phyloP scores from a whole-genome alignment of 1,139 yeast species.

The Candida dubliniensis region DNA sequence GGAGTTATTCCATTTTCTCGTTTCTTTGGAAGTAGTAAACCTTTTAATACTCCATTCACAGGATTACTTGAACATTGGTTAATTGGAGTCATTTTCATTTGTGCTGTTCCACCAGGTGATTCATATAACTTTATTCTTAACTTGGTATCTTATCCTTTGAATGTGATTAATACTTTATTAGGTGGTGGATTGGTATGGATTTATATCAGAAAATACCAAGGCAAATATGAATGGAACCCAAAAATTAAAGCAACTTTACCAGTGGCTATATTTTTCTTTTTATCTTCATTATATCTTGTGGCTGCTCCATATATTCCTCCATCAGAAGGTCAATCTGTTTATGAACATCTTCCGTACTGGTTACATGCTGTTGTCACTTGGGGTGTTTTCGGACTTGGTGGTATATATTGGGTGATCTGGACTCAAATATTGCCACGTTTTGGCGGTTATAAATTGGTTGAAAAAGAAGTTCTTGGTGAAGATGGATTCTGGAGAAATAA shows the following conservation, averaged over 20 bases:
- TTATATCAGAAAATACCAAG: constrained; percentile 50
- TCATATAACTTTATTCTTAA: constrained; percentile 50
- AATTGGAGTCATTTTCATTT: constrained; percentile 46
- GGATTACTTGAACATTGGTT: constrained; percentile 66
- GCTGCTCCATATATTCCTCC: constrained; percentile 87
- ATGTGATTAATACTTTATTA: constrained; percentile 49
- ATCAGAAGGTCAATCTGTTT: constrained; percentile 61
- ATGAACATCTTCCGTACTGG: constrained; percentile 70
- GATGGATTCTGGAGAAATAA: constrained; percentile 77
- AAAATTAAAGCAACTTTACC: constrained; percentile 69
- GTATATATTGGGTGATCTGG: constrained; percentile 71
- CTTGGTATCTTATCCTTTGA: constrained; percentile 51
- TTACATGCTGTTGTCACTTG: constrained; percentile 81
- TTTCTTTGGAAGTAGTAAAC: constrained; percentile 44
- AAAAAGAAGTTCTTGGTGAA: constrained; percentile 61
- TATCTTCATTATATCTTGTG: constrained; percentile 69
- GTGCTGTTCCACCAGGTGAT: constrained; percentile 49
- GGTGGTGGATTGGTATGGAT: constrained; percentile 44
- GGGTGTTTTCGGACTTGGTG: constrained; percentile 75
- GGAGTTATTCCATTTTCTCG: constrained; percentile 48
- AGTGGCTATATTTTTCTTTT: constrained; percentile 61
- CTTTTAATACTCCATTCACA: constrained; percentile 45
- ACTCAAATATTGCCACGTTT: constrained; percentile 56
- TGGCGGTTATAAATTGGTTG: constrained; percentile 59
- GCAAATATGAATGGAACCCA: constrained; percentile 66